phyloP scores from a whole-genome alignment of 306 rosid species.

The Gynostemma pentaphyllum region DNA sequence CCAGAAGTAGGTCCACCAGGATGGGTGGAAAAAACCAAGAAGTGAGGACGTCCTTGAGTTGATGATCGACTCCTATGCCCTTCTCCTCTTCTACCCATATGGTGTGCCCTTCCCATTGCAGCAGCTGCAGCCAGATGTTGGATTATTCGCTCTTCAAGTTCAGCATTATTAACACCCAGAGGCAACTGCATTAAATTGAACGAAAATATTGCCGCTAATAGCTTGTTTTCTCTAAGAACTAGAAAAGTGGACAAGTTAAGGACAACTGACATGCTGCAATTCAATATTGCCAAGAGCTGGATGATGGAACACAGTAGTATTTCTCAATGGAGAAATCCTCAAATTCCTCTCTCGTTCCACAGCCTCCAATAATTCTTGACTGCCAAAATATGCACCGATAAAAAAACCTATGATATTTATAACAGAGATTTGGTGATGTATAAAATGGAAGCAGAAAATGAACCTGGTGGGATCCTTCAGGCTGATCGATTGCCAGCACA shows the following conservation, averaged over 20 bases:
- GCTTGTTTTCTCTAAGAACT: background rate
- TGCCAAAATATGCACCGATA: conserved; percentile 25
- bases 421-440: background rate
- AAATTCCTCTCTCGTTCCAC: conserved; percentile 64
- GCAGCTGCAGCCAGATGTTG: conserved; percentile 92
- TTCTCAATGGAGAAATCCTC: conserved; percentile 47
- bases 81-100: conserved; percentile 60
- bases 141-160: conserved; percentile 65
- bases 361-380: conserved; percentile 79
- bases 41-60: conserved; percentile 52
- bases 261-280: conserved; percentile 51
- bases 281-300: conserved; percentile 53
- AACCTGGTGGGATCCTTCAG: conserved; percentile 84
- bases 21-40: conserved; percentile 41
- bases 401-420: conserved; percentile 9
- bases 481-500: conserved; percentile 85
- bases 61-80: conserved; percentile 36
- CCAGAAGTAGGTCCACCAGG: conserved; percentile 29
- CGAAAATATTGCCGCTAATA: background rate
- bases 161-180: conserved; percentile 35
- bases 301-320: conserved; percentile 51
- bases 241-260: background rate
- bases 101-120: conserved; percentile 62
- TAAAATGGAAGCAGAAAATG: conserved; percentile 5
- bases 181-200: conserved; percentile 33